Evolutionary conservation across 192 early-diverging fungal genomes (phyloP), one percentile per base, ranked within the genome.

Genomic region (Cetraspora pellucida): DNA sequence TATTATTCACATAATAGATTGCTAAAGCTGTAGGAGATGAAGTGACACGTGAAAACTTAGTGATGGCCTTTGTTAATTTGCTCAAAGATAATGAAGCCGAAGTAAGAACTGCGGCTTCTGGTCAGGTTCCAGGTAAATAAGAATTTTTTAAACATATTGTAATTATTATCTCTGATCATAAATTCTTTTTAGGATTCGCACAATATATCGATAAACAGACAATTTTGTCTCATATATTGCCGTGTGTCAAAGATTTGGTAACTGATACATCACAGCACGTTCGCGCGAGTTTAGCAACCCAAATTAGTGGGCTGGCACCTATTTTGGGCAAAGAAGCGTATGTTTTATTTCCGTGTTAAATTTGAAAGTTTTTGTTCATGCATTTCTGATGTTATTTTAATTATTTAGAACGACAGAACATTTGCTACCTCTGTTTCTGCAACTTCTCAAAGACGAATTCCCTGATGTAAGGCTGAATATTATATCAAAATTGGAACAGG

Each of bases 401-500:
- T 50, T 17, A 43, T 54, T 17, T 80, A 93, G 93, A 44, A 98
- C 98, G 37, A 95, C 95, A 47, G 96, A 98, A 78, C 92, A 95
- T 77, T 85, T 99, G 67, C 82, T 98, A 60, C 96, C 96, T n/a
- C 82, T 98, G 74, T 97, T 99, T 81, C 84, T 99, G 80, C 96
- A 94, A 52, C 89, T 98, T 77, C 87, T 99, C 70, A 99, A 98
- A 86, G 98, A 99, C 79, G 95, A 96, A 79, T 93, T 94, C 78
- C 90, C 96, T 17, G 98, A 99, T 63, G 98, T 99, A 65, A 93
- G 98, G 66, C 89, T 99, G 30, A 98, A 98, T 85, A 95, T 99
- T 71, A 99, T 99, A 79, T 97, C 96, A 16, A 97, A 97, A 85
- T 88, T 99, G 46, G 97, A 99, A 77, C 90, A 90, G 49, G 96